Evolutionary conservation across 2,329 filamentous ascomycete species (phyloP).

Genomic region (Fusarium redolens): DNA sequence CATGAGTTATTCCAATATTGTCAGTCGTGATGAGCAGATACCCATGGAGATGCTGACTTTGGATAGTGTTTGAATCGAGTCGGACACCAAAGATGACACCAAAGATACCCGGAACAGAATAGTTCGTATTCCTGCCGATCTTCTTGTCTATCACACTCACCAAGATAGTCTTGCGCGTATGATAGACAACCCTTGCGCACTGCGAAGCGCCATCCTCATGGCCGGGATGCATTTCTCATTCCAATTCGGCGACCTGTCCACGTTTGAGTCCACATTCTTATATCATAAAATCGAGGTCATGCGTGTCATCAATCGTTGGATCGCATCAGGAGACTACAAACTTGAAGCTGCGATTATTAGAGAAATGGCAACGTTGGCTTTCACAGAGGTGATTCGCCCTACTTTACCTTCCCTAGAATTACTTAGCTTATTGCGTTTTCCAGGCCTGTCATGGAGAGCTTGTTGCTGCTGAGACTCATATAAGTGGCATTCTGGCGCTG

Average conservation of each 20-base stretch:
- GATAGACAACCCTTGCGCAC: neutral
- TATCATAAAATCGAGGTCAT: slow-evolving; percentile 21
- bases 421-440: fast-evolving
- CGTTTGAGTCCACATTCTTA: slow-evolving; percentile 7
- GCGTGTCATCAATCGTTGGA: slow-evolving; percentile 12
- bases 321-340: neutral
- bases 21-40: neutral
- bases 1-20: slow-evolving; percentile 23
- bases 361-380: slow-evolving; percentile 13
- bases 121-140: neutral
- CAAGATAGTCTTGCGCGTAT: neutral
- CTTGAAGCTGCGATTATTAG: neutral
- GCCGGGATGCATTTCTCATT: slow-evolving; percentile 23
- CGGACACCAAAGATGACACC: neutral
- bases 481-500: slow-evolving; percentile 10
- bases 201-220: slow-evolving; percentile 7
- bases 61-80: neutral
- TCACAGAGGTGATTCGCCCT: neutral
- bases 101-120: neutral
- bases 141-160: neutral
- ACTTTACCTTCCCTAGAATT: fast-evolving
- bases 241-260: neutral
- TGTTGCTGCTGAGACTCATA: slow-evolving; percentile 4
- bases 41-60: neutral
- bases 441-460: slow-evolving; percentile 12